A percentile compares a stretch with the other conserved stretches of the same genome.
These are phyloP conservation scores for Stagonosporopsis vannaccii DNA, from an alignment of 2,329 filamentous ascomycete genomes.

Conservation along the genomic window DNA sequence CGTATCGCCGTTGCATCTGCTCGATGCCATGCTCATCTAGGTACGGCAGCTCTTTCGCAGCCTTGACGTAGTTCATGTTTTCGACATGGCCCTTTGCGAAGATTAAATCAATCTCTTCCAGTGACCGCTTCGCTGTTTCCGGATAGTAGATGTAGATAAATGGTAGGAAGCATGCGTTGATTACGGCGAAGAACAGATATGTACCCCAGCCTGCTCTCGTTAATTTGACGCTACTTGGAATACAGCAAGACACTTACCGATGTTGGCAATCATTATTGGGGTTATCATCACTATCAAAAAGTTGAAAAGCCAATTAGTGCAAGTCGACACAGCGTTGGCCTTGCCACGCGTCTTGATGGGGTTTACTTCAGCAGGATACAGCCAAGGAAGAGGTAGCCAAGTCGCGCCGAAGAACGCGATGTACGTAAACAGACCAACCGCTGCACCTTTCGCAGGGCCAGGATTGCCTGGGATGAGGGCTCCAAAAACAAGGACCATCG, in stretches of 20 bases:
- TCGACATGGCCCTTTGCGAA: constrained; percentile 56
- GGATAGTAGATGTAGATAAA: constrained; percentile 62
- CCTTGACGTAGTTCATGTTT: constrained; percentile 66
- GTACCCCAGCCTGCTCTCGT: constrained; percentile 37
- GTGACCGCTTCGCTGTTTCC: constrained; percentile 57
- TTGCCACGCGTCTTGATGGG: constrained; percentile 62
- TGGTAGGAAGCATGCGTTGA: constrained; percentile 60
- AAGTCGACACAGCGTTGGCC: constrained; percentile 61
- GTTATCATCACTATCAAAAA: constrained; percentile 52
- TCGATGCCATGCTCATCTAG: constrained; percentile 62
- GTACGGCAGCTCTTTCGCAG: constrained; percentile 64
- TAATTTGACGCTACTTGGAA: background rate
- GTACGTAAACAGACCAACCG: constrained; percentile 70
- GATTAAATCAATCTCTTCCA: constrained; percentile 60
- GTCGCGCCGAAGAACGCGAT: constrained; percentile 72
- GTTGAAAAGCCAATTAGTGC: constrained; percentile 62
- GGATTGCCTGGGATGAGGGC: constrained; percentile 46
- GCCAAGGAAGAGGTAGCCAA: constrained; percentile 69
- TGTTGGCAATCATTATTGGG: constrained; percentile 44
- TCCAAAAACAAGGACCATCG: constrained; percentile 57
- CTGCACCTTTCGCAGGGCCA: constrained; percentile 53
- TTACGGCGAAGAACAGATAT: constrained; percentile 57
- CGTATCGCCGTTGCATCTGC: constrained; percentile 52
- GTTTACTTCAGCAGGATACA: constrained; percentile 58
- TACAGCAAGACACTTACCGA: constrained; percentile 17